Evolutionary conservation across 108 stramenopile genomes (phyloP).

Genomic region (Epithemia pelagica): DNA sequence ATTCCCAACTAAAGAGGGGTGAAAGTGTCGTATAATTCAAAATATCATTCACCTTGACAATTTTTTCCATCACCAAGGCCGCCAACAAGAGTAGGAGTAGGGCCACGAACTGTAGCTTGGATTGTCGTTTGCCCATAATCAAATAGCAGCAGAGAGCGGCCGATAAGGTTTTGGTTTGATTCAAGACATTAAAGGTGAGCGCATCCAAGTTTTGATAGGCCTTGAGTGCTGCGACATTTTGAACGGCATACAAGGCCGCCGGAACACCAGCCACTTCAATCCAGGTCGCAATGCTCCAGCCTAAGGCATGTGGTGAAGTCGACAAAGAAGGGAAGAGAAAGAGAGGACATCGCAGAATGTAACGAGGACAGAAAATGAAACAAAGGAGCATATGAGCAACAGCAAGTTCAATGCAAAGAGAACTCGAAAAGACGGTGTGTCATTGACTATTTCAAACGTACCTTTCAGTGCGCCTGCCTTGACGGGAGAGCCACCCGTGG

Average conservation of each 20-base stretch:
- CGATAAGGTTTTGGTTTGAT: conserved; percentile 92
- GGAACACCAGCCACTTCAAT: conserved; percentile 71
- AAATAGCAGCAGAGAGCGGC: conserved; percentile 91
- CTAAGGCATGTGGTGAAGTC: too few relatives aligned
- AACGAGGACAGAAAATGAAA: background rate
- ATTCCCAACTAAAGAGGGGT: background rate
- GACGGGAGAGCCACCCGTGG: background rate
- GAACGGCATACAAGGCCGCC: conserved; percentile 84
- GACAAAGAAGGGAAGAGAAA: background rate
- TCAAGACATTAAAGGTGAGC: conserved; percentile 91
- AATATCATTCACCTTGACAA: conserved; percentile 1
- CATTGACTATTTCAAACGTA: background rate
- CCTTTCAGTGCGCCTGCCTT: background rate
- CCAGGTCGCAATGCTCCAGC: conserved; percentile 62
- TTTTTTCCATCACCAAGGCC: conserved; percentile 73
- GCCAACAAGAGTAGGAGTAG: conserved; percentile 70
- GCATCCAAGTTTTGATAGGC: conserved; percentile 91
- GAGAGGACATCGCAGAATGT: background rate
- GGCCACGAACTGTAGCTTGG: conserved; percentile 70
- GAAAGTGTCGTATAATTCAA: background rate
- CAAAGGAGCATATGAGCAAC: background rate
- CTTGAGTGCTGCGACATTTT: conserved; percentile 81
- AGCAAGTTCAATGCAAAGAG: background rate
- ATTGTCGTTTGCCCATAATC: conserved; percentile 81
- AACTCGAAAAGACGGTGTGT: background rate